Evolutionary conservation across 345 rosid genomes (phyloP).

Genomic region (Eucalyptus curtisii): DNA sequence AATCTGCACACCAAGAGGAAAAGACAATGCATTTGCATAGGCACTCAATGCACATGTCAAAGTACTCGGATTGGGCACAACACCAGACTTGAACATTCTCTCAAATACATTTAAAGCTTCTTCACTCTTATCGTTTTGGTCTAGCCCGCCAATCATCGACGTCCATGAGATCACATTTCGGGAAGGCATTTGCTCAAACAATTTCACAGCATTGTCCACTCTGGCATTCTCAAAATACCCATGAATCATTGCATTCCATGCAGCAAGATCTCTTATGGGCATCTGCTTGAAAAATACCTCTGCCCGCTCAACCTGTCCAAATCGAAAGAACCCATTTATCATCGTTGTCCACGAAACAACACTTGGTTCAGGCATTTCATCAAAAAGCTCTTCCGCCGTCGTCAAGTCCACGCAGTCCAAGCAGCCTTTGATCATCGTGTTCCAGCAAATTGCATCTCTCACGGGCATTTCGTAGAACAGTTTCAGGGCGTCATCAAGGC

Average conservation of each 20-base stretch:
- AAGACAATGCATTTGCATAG: background rate
- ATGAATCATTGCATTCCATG: background rate
- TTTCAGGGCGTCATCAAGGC: too few species aligned
- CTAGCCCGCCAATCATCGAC: background rate
- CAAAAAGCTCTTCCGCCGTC: rapidly evolving
- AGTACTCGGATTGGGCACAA: background rate
- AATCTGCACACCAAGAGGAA: background rate
- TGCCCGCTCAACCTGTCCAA: too few species aligned
- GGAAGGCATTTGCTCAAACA: background rate
- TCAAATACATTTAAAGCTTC: background rate
- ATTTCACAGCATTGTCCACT: background rate
- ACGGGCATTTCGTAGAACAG: background rate
- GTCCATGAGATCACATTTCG: background rate
- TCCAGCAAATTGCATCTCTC: background rate
- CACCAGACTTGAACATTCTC: background rate
- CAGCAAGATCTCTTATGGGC: background rate
- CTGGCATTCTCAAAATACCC: background rate
- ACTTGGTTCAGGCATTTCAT: background rate
- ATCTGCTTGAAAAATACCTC: too few species aligned
- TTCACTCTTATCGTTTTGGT: background rate
- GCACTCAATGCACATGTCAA: background rate
- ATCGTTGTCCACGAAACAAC: background rate
- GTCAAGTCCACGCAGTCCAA: background rate
- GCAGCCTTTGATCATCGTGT: background rate
- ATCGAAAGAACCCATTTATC: too few species aligned